A percentile compares a stretch with the other conserved stretches of the same genome.
Conservation (phyloP, 2,329 filamentous ascomycete species). For the Neonectria punicea region DNA sequence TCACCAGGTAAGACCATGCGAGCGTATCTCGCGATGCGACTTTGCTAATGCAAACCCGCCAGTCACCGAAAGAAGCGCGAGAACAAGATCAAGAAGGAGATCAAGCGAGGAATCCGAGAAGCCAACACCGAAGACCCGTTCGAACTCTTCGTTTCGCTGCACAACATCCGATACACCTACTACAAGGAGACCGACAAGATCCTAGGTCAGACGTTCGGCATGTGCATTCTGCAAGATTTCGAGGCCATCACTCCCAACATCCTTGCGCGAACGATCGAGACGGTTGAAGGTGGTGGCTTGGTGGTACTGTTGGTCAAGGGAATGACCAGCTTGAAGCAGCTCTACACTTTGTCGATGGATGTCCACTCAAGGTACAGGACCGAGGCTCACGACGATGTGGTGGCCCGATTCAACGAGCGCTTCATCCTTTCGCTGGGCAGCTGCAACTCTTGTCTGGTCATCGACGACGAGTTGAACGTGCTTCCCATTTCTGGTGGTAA, state of each 20-base stretch:
- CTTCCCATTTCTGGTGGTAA: constrained; percentile 96
- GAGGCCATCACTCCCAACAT: constrained; percentile 98
- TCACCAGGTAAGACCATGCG: constrained; percentile 71
- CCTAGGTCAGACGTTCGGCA: constrained; percentile 95
- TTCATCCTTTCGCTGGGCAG: constrained; percentile 96
- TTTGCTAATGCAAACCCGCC: constrained; percentile 27
- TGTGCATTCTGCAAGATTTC: constrained; percentile 98
- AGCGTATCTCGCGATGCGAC: constrained; percentile 17
- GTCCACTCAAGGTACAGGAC: constrained; percentile 96
- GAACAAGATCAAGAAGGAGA: constrained; percentile 97
- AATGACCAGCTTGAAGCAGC: constrained; percentile 96
- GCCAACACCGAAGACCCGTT: constrained; percentile 94
- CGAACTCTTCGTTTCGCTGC: constrained; percentile 94
- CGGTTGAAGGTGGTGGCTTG: constrained; percentile 93
- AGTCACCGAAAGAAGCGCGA: constrained; percentile 98
- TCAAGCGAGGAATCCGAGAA: constrained; percentile 93
- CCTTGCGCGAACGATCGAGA: constrained; percentile 93
- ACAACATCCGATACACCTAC: constrained; percentile 98
- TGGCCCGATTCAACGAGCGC: constrained; percentile 95
- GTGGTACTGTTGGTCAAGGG: constrained; percentile 92
- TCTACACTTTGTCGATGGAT: constrained; percentile 98
- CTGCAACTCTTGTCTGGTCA: constrained; percentile 92
- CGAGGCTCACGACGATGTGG: constrained; percentile 94
- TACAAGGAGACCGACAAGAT: constrained; percentile 99
- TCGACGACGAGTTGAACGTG: constrained; percentile 98